Evolutionary conservation across 2,329 filamentous ascomycete species (phyloP), one percentile per base, ranked within the genome.

Genomic region (Chrysoporthe puriensis): DNA sequence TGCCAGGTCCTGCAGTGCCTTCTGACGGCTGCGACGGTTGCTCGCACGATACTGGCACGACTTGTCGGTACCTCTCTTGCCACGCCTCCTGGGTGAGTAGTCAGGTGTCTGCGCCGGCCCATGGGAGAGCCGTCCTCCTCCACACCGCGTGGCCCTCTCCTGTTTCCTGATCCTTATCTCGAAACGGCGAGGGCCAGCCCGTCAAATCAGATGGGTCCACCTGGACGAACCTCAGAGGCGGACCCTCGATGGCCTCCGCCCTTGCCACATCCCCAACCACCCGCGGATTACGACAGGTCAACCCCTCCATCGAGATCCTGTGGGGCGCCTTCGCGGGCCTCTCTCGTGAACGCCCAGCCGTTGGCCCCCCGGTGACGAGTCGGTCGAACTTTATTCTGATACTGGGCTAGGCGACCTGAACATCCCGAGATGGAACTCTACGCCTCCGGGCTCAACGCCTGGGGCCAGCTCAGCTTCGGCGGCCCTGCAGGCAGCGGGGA

Each of bases 361-460:
- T 52, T 13, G 11, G 16, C 50, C 32, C 13, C 14, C 14, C 50
- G 26, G 26, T 26, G 26, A 26, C 32, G 36, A 9, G 9, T 40
- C 9, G 36, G 9, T 40, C 36, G 36, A 9, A 40, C 36, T 13
- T 16, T 16, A 21, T 54, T 13, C 50, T 54, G 32, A 21, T 14
- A 54, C 32, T 21, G 26, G 26, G 7, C 16, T 26, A 54, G 21
- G 26, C 50, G 21, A 54, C 14, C 21, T 54, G 50, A n/a, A n/a
- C 26, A 46, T 16, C 2, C 16, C 13, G 26, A 46, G 58, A 82
- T 86, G 84, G 78, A 84, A 63, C 75, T 90, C 5, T 85, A 84
- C 73, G 85, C 82, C 54, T 72, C 83, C 2, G 87, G 87, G 52
- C 84, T 86, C 76, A 89, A 90, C 73, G 85, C 86, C 64, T 89